Evolutionary conservation across 148 eudicot genomes (phyloP).

Genomic region (Diospyros lotus): DNA sequence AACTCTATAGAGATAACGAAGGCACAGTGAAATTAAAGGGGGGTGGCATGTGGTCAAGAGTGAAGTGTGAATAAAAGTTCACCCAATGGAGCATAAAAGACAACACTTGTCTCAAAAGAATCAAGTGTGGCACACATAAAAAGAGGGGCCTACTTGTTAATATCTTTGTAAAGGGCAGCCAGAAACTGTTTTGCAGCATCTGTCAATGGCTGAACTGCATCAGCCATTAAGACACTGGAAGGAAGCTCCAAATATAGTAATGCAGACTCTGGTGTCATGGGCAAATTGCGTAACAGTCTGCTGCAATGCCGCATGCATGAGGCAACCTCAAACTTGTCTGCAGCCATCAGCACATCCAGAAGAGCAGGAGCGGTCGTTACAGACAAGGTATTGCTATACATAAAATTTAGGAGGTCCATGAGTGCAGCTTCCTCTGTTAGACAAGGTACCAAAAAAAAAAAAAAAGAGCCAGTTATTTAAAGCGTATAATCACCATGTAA

Average conservation of each 20-base stretch:
- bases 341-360: conserved; percentile 83
- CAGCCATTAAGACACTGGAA: conserved; percentile 53
- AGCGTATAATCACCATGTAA: background rate
- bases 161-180: conserved; percentile 51
- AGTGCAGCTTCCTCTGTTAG: conserved; percentile 80
- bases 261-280: conserved; percentile 76
- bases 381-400: conserved; percentile 55
- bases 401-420: conserved; percentile 78
- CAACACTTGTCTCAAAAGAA: no score
- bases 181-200: conserved; percentile 66
- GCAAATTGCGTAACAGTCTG: conserved; percentile 36
- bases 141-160: conserved; percentile 47
- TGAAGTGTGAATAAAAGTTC: no score
- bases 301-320: conserved; percentile 84
- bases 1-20: no score
- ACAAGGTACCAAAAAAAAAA: conserved; percentile 9
- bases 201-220: conserved; percentile 64
- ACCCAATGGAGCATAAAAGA: no score
- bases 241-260: conserved; percentile 75
- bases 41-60: no score
- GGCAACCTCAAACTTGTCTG: conserved; percentile 74
- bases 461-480: background rate
- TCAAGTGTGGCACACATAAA: no score
- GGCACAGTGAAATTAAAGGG: no score
- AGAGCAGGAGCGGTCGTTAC: conserved; percentile 44